phyloP scores from a whole-genome alignment of 2,329 filamentous ascomycete genomes.

The Purpureocillium takamizusanense region DNA sequence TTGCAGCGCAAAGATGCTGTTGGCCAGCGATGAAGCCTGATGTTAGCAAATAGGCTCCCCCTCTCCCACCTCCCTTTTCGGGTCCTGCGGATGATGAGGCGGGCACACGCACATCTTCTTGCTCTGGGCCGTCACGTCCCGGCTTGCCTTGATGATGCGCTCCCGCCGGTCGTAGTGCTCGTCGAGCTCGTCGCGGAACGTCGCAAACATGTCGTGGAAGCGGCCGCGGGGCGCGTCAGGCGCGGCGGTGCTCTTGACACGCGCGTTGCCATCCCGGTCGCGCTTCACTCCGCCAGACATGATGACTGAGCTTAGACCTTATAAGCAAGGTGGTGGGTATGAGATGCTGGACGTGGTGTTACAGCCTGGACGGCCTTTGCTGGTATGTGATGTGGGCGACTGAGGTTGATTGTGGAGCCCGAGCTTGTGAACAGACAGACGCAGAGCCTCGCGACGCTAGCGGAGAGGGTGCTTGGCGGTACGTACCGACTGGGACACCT shows the following conservation, averaged over 20 bases:
- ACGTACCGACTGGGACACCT: too few species aligned
- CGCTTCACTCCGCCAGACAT: slow-evolving; percentile 41
- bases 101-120: slow-evolving; percentile 75
- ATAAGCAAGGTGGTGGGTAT: too few species aligned
- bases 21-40: background rate
- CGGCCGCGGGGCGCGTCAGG: slow-evolving; percentile 25
- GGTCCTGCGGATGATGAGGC: too few species aligned
- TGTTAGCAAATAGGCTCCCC: background rate
- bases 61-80: too few species aligned
- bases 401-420: background rate
- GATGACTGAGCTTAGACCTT: slow-evolving; percentile 1
- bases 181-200: slow-evolving; percentile 80
- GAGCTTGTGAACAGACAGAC: too few species aligned
- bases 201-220: slow-evolving; percentile 72
- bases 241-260: slow-evolving; percentile 25
- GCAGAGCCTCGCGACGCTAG: too few species aligned
- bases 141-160: slow-evolving; percentile 78
- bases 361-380: too few species aligned
- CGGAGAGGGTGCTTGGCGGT: too few species aligned
- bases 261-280: slow-evolving; percentile 39
- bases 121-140: slow-evolving; percentile 86
- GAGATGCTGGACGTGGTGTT: too few species aligned
- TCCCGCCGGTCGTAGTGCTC: slow-evolving; percentile 90
- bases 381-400: too few species aligned
- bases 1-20: slow-evolving; percentile 29